A percentile compares a stretch with the other conserved stretches of the same genome.
These are phyloP conservation scores for Thinopyrum obtusiflorum DNA, from an alignment of 202 grass and related monocot genomes.

Conservation along the genomic window DNA sequence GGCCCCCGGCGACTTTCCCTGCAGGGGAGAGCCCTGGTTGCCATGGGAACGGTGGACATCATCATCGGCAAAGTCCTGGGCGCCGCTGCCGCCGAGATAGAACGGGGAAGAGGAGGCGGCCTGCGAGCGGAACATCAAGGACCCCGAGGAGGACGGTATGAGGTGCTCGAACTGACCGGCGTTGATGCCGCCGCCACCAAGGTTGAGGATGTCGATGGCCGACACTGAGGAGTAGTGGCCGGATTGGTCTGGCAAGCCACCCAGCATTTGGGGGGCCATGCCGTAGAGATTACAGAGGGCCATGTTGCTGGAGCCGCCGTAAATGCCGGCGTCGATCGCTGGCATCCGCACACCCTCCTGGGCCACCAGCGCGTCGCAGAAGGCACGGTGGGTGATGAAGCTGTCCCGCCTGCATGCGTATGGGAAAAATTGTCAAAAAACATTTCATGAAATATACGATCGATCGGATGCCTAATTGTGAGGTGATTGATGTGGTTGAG, in stretches of 20 bases:
- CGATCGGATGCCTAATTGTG: too few species aligned
- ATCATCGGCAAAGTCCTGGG: slow-evolving; percentile 51
- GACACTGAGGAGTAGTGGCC: slow-evolving; percentile 27
- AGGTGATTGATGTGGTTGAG: not conserved
- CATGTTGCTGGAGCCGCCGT: slow-evolving; percentile 49
- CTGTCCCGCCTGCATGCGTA: slow-evolving; percentile 73
- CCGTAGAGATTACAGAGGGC: slow-evolving; percentile 42
- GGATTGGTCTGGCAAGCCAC: slow-evolving; percentile 44
- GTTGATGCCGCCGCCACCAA: slow-evolving; percentile 13
- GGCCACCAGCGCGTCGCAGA: slow-evolving; percentile 90
- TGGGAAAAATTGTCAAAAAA: slow-evolving; percentile 8
- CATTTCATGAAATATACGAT: too few species aligned
- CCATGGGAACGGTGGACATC: slow-evolving; percentile 28
- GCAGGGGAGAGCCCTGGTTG: slow-evolving; percentile 45
- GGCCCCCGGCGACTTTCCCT: slow-evolving; percentile 48
- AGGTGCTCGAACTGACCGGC: slow-evolving; percentile 52
- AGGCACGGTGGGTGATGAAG: slow-evolving; percentile 95
- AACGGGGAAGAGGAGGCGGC: slow-evolving; percentile 32
- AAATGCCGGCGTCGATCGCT: slow-evolving; percentile 32
- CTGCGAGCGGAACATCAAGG: slow-evolving; percentile 44
- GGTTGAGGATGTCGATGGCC: slow-evolving; percentile 39
- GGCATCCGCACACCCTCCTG: slow-evolving; percentile 74
- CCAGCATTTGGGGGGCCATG: slow-evolving; percentile 27
- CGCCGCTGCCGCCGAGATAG: slow-evolving; percentile 36
- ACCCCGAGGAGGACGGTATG: slow-evolving; percentile 27